These are phyloP conservation scores for Aureobasidium namibiae DNA, from an alignment of 2,329 filamentous ascomycete species.

Conservation along the genomic window DNA sequence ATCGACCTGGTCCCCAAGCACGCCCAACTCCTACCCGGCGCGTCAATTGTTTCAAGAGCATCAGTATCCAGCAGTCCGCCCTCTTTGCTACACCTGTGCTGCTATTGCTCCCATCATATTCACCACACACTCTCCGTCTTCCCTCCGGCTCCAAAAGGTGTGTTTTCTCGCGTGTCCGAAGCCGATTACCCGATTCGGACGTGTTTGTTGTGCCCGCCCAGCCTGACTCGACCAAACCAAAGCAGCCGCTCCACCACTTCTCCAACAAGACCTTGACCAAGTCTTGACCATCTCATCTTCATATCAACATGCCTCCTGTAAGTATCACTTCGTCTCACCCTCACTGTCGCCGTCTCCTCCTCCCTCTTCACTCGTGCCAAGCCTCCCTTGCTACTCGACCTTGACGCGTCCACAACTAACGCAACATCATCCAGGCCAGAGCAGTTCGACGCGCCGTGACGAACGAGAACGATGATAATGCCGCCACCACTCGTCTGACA, in stretches of 20 bases:
- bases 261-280: not conserved
- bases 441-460: slow-evolving; percentile 66
- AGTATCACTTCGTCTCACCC: slow-evolving; percentile 14
- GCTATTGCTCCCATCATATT: slow-evolving; percentile 4
- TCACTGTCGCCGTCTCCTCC: not conserved
- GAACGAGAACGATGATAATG: slow-evolving; percentile 94
- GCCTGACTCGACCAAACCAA: slow-evolving; percentile 8
- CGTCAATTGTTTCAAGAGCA: slow-evolving; percentile 12
- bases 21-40: not conserved
- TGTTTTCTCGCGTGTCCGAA: slow-evolving; percentile 7
- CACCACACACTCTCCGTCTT: not conserved
- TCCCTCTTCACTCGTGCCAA: not conserved
- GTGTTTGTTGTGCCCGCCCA: slow-evolving; percentile 14
- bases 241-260: slow-evolving; percentile 9
- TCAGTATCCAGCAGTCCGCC: slow-evolving; percentile 6
- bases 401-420: slow-evolving; percentile 33
- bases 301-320: slow-evolving; percentile 30
- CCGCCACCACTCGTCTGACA: slow-evolving; percentile 68
- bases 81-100: slow-evolving; percentile 3
- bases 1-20: not conserved
- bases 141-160: not conserved
- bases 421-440: slow-evolving; percentile 48
- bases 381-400: slow-evolving; percentile 7
- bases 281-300: slow-evolving; percentile 9
- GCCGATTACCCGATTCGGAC: slow-evolving; percentile 13